Percentiles rank a stretch among this genome's conserved stretches.
phyloP scores from a whole-genome alignment of 2,329 filamentous ascomycete genomes.

The Penicillium sp. region DNA sequence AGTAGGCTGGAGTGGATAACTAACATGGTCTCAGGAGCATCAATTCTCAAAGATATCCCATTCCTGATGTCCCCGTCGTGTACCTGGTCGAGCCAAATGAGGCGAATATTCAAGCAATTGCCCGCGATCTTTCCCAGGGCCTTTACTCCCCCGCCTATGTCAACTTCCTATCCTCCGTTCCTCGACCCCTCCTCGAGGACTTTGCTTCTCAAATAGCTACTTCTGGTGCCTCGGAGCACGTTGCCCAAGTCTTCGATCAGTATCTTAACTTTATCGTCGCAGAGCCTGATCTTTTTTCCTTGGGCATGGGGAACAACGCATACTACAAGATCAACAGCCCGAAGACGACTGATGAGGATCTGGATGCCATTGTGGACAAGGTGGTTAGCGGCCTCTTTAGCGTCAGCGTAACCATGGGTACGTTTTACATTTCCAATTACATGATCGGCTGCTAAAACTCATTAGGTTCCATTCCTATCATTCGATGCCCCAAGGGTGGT shows the following conservation, averaged over 20 bases:
- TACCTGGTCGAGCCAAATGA: constrained; percentile 91
- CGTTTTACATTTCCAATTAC: constrained; percentile 18
- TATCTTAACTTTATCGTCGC: constrained; percentile 97
- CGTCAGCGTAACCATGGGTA: constrained; percentile 97
- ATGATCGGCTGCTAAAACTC: background rate
- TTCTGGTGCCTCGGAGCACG: constrained; percentile 80
- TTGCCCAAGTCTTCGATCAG: constrained; percentile 92
- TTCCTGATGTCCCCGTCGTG: constrained; percentile 93
- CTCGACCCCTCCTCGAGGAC: constrained; percentile 85
- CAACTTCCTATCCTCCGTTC: constrained; percentile 94
- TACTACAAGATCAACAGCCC: constrained; percentile 97
- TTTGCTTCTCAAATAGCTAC: constrained; percentile 86
- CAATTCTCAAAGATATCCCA: constrained; percentile 76
- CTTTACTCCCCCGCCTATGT: constrained; percentile 93
- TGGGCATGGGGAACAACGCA: constrained; percentile 88
- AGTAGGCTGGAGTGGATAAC: constrained; percentile 3
- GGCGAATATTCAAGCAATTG: constrained; percentile 78
- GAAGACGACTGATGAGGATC: constrained; percentile 82
- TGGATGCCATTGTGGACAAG: constrained; percentile 82
- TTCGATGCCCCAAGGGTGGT: constrained; percentile 87
- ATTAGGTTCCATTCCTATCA: constrained; percentile 87
- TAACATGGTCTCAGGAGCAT: constrained; percentile 64
- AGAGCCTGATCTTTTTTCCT: constrained; percentile 90
- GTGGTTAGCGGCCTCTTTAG: constrained; percentile 97
- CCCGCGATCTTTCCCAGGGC: constrained; percentile 78